A percentile compares a stretch with the other conserved stretches of the same genome.
phyloP scores from a whole-genome alignment of 257 asterid genomes.

The Solanum peruvianum region DNA sequence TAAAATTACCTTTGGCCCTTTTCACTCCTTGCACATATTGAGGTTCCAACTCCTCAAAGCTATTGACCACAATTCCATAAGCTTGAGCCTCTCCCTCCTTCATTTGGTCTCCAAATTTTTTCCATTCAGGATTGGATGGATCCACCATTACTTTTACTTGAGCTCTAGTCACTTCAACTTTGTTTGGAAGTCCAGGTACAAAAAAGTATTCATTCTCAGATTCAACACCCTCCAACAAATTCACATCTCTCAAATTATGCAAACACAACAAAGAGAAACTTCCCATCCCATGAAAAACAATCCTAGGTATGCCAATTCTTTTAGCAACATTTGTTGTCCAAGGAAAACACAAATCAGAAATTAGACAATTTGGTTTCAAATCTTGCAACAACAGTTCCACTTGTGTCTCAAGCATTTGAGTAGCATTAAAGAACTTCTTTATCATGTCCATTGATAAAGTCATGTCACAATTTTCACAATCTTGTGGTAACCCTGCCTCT shows the following conservation, averaged over 20 bases:
- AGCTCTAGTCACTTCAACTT: background rate
- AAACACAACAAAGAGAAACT: background rate
- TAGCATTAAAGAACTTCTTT: background rate
- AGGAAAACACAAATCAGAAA: background rate
- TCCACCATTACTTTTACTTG: background rate
- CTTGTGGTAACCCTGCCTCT: background rate
- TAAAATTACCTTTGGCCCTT: background rate
- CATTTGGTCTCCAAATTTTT: background rate
- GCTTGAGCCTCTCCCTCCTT: background rate
- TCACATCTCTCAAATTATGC: background rate
- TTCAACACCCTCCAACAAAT: background rate
- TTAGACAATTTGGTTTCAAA: background rate
- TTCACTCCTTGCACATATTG: background rate
- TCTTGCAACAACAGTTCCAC: background rate
- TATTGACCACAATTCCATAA: background rate
- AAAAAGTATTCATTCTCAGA: background rate
- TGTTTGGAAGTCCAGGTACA: background rate
- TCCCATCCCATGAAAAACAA: background rate
- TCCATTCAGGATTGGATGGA: background rate
- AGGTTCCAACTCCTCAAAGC: background rate
- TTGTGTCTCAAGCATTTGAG: background rate
- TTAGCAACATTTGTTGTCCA: background rate
- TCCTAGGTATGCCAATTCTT: background rate
- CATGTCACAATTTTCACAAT: background rate
- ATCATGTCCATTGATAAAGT: background rate